Evolutionary conservation across 345 rosid genomes (phyloP).

Genomic region (Litchi chinensis): DNA sequence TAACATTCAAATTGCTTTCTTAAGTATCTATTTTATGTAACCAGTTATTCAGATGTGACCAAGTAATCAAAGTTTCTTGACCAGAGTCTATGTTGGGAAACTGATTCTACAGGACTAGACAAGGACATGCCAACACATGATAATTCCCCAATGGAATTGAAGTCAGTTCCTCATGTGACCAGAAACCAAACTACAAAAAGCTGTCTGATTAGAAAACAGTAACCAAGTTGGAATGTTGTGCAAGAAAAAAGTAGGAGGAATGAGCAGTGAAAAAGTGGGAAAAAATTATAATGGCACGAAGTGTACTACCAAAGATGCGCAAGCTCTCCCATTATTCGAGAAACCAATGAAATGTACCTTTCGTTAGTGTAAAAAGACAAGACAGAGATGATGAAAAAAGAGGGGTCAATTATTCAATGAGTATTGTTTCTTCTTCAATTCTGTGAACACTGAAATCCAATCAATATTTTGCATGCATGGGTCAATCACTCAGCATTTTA

Average conservation of each 20-base stretch:
- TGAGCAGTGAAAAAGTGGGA: conserved; percentile 30
- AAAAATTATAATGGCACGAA: conserved; percentile 14
- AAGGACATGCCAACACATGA: neutral
- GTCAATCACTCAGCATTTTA: conserved; percentile 34
- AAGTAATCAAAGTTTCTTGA: too few species aligned
- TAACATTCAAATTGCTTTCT: too few species aligned
- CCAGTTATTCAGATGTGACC: neutral
- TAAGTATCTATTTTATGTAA: neutral
- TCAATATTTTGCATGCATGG: conserved; percentile 38
- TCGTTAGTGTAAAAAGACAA: conserved; percentile 38
- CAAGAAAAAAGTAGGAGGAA: conserved; percentile 28
- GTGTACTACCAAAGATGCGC: conserved; percentile 17
- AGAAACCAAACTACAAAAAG: neutral
- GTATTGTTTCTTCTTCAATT: conserved; percentile 5
- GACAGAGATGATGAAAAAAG: conserved; percentile 15
- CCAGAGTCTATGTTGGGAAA: too few species aligned
- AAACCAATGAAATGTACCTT: conserved; percentile 44
- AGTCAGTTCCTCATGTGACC: neutral
- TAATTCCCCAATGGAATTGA: neutral
- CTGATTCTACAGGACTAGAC: too few species aligned
- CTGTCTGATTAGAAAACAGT: conserved; percentile 33
- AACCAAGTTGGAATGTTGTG: conserved; percentile 34
- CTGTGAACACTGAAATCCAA: conserved; percentile 24
- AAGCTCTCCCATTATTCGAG: conserved; percentile 36
- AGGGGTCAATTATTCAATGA: conserved; percentile 25